Evolutionary conservation across 306 rosid species (phyloP).

Genomic region (Amphicarpaea edgeworthii): DNA sequence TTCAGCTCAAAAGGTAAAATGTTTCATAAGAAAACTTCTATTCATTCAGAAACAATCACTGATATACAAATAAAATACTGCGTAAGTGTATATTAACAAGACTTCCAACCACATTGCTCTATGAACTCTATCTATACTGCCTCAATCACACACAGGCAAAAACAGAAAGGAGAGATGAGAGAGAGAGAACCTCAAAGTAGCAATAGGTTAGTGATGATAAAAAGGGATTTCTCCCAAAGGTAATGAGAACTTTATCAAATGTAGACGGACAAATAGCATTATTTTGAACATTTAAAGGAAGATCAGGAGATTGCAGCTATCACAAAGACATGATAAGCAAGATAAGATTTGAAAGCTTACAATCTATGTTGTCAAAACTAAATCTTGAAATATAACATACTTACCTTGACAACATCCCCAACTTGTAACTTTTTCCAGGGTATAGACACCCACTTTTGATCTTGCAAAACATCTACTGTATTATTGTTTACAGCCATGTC

Average conservation of each 20-base stretch:
- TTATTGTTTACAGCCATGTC: constrained; percentile 83
- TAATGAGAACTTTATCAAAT: constrained; percentile 33
- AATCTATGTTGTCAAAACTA: constrained; percentile 15
- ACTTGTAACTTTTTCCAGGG: constrained; percentile 95
- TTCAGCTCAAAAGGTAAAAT: constrained; percentile 6
- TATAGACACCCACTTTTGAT: constrained; percentile 78
- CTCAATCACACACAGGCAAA: constrained; percentile 8
- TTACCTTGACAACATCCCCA: constrained; percentile 88
- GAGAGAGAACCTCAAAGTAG: background rate
- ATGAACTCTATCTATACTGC: background rate
- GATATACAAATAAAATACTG: constrained; percentile 10
- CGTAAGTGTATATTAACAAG: background rate
- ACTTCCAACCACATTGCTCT: constrained; percentile 14
- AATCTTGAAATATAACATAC: constrained; percentile 42
- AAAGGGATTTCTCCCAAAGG: constrained; percentile 29
- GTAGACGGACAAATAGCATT: constrained; percentile 7
- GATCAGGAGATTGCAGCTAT: constrained; percentile 13
- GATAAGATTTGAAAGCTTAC: constrained; percentile 1
- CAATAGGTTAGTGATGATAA: constrained; percentile 1
- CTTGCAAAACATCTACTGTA: constrained; percentile 75
- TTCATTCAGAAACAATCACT: constrained; percentile 14
- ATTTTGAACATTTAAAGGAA: constrained; percentile 1
- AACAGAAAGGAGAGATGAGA: background rate
- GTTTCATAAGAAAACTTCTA: background rate
- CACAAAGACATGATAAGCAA: constrained; percentile 14